Conservation (phyloP, 495 filamentous ascomycete species). For the Hypoxylon intermedium region DNA sequence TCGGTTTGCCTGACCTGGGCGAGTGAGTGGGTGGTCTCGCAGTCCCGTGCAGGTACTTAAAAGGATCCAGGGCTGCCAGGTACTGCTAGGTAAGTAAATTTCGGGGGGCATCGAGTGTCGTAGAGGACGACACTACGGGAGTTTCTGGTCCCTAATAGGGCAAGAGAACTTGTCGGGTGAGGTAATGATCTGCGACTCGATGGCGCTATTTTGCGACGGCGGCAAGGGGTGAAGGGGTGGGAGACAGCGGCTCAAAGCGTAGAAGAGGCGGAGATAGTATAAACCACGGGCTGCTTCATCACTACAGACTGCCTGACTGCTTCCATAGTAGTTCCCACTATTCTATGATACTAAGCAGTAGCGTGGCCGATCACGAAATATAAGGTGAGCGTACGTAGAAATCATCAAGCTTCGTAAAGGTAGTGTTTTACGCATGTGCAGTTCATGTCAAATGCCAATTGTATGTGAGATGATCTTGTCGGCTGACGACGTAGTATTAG, state of each 20-base stretch:
- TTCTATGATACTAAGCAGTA: conserved; percentile 5
- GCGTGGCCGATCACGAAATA: conserved; percentile 9
- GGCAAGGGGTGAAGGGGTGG: conserved; percentile 36
- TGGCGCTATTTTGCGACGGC: conserved; percentile 45
- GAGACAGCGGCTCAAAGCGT: conserved; percentile 25
- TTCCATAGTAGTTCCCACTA: conserved; percentile 21
- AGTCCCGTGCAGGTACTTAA: conserved; percentile 28
- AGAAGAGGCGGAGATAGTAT: conserved; percentile 30
- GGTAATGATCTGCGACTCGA: conserved; percentile 47
- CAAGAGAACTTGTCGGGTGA: conserved; percentile 40
- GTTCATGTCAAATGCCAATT: conserved; percentile 1
- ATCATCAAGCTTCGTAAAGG: conserved; percentile 4
- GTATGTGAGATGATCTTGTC: conserved; percentile 7
- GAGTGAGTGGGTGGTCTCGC: conserved; percentile 22
- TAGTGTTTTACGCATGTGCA: not conserved
- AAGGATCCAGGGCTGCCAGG: conserved; percentile 7
- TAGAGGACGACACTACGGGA: conserved; percentile 39
- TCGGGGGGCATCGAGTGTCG: conserved; percentile 30
- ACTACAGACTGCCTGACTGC: conserved; percentile 22
- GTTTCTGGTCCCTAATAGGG: conserved; percentile 42
- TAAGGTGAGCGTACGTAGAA: not conserved
- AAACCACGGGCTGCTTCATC: conserved; percentile 19
- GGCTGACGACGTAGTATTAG: conserved; percentile 18
- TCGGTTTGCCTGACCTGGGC: conserved; percentile 37
- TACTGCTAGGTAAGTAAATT: conserved; percentile 20